Percentiles rank a stretch among this genome's conserved stretches.
These are phyloP conservation scores for Rauvolfia tetraphylla DNA, from an alignment of 257 asterid species.

Conservation along the genomic window DNA sequence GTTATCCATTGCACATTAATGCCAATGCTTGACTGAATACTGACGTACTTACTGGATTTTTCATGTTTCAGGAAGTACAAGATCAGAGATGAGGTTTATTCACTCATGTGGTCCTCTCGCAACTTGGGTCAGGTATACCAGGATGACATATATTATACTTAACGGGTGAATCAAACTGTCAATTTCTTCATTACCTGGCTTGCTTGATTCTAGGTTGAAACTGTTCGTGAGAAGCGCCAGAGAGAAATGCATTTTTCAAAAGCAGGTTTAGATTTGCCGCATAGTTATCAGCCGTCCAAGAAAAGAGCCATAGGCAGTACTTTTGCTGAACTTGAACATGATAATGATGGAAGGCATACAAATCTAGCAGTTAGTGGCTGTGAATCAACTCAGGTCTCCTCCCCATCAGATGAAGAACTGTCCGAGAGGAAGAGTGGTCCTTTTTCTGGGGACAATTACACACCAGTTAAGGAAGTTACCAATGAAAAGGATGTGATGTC, in stretches of 20 bases:
- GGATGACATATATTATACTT: slow-evolving; percentile 10
- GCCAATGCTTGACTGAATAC: background rate
- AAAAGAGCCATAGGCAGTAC: slow-evolving; percentile 37
- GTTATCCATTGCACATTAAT: background rate
- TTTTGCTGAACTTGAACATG: slow-evolving; percentile 26
- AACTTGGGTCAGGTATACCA: slow-evolving; percentile 80
- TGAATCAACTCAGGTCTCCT: slow-evolving; percentile 22
- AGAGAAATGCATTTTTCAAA: slow-evolving; percentile 69
- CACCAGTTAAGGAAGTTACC: slow-evolving; percentile 23
- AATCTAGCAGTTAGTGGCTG: slow-evolving; percentile 15
- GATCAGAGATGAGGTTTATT: slow-evolving; percentile 60
- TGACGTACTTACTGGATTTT: background rate
- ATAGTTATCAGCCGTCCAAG: slow-evolving; percentile 37
- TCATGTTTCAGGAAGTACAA: slow-evolving; percentile 65
- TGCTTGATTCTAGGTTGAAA: slow-evolving; percentile 55
- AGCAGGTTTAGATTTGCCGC: slow-evolving; percentile 62
- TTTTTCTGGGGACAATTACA: slow-evolving; percentile 25
- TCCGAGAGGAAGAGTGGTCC: slow-evolving; percentile 17
- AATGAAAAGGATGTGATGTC: slow-evolving; percentile 25
- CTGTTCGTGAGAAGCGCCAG: slow-evolving; percentile 72
- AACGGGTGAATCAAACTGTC: slow-evolving; percentile 1
- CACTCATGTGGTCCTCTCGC: slow-evolving; percentile 88
- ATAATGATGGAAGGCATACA: slow-evolving; percentile 20
- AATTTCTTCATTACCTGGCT: slow-evolving; percentile 14
- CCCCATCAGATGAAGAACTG: slow-evolving; percentile 26